phyloP scores from a whole-genome alignment of 2,329 filamentous ascomycete genomes.

The Fonsecaea pedrosoi region DNA sequence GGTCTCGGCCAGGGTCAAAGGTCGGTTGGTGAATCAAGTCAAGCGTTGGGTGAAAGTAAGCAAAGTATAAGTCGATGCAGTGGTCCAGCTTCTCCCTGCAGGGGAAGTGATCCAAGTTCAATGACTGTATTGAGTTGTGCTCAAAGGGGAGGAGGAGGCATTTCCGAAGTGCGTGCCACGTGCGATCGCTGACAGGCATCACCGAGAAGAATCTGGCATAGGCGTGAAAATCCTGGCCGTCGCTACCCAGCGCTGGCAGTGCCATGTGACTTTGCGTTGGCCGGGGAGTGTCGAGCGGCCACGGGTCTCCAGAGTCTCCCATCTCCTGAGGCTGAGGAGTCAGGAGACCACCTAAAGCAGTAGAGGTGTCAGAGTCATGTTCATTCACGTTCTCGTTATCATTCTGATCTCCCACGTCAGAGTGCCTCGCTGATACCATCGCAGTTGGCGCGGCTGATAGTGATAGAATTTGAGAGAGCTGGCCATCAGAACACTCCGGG shows the following conservation, averaged over 20 bases:
- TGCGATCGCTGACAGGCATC: background rate
- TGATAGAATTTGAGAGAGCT: background rate
- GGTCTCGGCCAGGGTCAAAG: conserved; percentile 22
- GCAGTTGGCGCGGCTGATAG: background rate
- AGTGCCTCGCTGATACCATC: background rate
- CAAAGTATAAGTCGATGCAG: conserved; percentile 26
- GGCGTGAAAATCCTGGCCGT: background rate
- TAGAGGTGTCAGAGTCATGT: background rate
- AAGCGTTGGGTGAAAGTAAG: conserved; percentile 20
- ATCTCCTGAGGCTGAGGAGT: conserved; percentile 19
- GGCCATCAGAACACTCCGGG: background rate
- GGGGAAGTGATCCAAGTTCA: conserved; percentile 8
- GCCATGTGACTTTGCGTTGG: conserved; percentile 10
- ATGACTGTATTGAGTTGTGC: background rate
- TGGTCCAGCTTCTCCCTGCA: conserved; percentile 18
- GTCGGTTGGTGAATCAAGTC: conserved; percentile 20
- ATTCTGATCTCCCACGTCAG: background rate
- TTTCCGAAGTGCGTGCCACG: background rate
- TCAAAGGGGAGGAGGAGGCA: background rate
- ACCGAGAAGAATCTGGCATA: conserved; percentile 1
- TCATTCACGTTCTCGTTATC: background rate
- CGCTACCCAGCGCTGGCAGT: background rate
- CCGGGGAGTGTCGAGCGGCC: conserved; percentile 17
- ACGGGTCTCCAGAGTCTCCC: conserved; percentile 7
- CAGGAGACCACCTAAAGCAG: conserved; percentile 10